phyloP scores from a whole-genome alignment of 192 early-diverging fungal species.

The Geosiphon pyriformis region DNA sequence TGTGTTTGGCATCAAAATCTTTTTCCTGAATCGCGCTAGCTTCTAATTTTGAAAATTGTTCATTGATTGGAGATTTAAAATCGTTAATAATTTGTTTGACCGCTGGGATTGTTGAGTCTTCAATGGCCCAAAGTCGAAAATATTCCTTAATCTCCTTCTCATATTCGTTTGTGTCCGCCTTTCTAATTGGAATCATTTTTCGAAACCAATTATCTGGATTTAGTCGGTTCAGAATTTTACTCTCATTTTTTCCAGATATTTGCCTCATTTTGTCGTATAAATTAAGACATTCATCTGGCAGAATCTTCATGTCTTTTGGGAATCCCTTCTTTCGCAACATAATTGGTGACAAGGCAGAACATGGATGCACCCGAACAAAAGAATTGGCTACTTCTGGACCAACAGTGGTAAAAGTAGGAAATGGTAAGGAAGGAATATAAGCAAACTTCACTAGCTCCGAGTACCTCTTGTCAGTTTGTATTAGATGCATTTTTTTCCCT shows the following conservation, averaged over 20 bases:
- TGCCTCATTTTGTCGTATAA: slow-evolving; percentile 32
- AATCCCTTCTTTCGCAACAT: slow-evolving; percentile 17
- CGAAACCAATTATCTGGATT: slow-evolving; percentile 35
- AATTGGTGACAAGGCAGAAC: slow-evolving; percentile 24
- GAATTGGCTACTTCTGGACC: neutral
- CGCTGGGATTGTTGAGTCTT: neutral
- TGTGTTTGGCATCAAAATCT: slow-evolving; percentile 4
- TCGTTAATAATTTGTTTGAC: neutral
- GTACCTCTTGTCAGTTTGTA: slow-evolving; percentile 33
- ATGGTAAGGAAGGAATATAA: slow-evolving; percentile 28
- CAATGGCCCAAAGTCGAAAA: slow-evolving; percentile 15
- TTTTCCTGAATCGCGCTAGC: slow-evolving; percentile 17
- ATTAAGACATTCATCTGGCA: slow-evolving; percentile 31
- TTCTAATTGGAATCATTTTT: slow-evolving; percentile 21
- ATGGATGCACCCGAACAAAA: slow-evolving; percentile 33
- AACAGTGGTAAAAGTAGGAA: neutral
- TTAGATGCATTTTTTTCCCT: slow-evolving; percentile 25
- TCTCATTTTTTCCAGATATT: neutral
- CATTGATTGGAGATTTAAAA: neutral
- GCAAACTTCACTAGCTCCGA: slow-evolving; percentile 38
- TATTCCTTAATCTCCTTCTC: slow-evolving; percentile 30
- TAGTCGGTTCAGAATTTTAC: neutral
- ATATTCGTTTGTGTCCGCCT: slow-evolving; percentile 26
- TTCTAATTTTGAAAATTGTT: slow-evolving; percentile 27
- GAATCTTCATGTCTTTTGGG: slow-evolving; percentile 30